Evolutionary conservation across 1,139 yeast species (phyloP), one percentile per base, ranked within the genome.

Genomic region (Pichiaceae sp.): DNA sequence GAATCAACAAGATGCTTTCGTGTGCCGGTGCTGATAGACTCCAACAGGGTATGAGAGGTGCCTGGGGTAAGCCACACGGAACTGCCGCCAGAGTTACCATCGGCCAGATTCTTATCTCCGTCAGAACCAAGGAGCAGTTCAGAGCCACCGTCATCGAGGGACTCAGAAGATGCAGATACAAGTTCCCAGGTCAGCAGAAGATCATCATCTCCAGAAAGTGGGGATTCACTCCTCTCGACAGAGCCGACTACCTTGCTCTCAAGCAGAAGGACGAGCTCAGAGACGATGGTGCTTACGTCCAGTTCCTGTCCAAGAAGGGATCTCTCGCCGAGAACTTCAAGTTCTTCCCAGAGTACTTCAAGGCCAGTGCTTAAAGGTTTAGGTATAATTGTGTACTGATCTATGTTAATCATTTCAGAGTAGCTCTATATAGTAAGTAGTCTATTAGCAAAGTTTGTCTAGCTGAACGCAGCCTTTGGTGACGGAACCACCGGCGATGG

Each of bases 21-120:
- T 91, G 98, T 79, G 98, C 98, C 75, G 98, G 98, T 84, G 98
- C 98, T 68, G 98, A 91, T 89, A 86, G 98, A 84, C 81, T 91
- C 75, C 98, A 91, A 78, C 97, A 93, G 78, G 98, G 98, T 86
- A 91, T 91, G 98, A 89, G 98, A 85, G 95, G 95, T 80, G 98
- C 98, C 66, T 91, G 97, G 97, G 98, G 98, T 85, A 91, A 91
- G 78, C 98, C 98, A 64, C 96, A 89, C 63, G 98, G 98, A 78
- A 80, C 89, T 65, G 98, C 97, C 61, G 98, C 98, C 63, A 89
- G 98, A 75, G 98, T 91, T 67, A 75, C 75, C 74, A 91, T 91
- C 71, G 98, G 98, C 66, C 98, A 91, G 78, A 81, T 91, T 68
- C 81, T 91, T 68, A 80, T 91, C 75, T 91, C 98, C 57, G 89